Percentiles rank a stretch among this genome's conserved stretches.
phyloP scores from a whole-genome alignment of 169 alveolate species.

The Plasmodium malariae region DNA sequence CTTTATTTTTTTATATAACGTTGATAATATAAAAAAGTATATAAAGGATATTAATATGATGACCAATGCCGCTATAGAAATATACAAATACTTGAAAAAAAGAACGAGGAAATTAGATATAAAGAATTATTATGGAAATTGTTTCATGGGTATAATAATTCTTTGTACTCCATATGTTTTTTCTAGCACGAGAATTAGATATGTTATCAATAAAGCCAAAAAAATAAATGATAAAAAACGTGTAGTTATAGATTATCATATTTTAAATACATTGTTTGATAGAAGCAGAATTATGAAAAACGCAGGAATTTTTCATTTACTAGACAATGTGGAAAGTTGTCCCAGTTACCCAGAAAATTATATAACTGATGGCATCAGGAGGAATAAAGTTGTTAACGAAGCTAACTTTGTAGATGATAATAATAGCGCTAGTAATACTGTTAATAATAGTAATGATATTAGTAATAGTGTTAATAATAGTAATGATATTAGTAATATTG shows the following conservation, averaged over 20 bases:
- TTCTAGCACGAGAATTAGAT: neutral
- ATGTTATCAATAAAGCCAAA: neutral
- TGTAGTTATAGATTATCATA: neutral
- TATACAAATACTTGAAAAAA: slow-evolving; percentile 4
- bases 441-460: neutral
- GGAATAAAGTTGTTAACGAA: too few species aligned
- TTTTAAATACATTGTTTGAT: slow-evolving; percentile 14
- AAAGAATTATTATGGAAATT: neutral
- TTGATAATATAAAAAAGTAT: slow-evolving; percentile 15
- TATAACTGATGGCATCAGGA: too few species aligned
- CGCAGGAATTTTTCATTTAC: neutral
- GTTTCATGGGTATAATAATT: slow-evolving; percentile 1
- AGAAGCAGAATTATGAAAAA: neutral
- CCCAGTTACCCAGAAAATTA: too few species aligned
- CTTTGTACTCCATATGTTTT: neutral
- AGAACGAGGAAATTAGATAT: neutral
- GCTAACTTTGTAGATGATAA: neutral
- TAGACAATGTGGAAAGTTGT: too few species aligned
- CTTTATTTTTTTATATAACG: slow-evolving; percentile 17
- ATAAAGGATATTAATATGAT: slow-evolving; percentile 20
- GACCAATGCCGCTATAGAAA: neutral
- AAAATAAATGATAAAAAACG: neutral
- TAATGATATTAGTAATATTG: neutral
- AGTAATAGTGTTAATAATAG: neutral
- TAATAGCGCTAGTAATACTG: neutral